These are phyloP conservation scores for Beauveria medogensis DNA, from an alignment of 2,329 filamentous ascomycete species.

Conservation along the genomic window DNA sequence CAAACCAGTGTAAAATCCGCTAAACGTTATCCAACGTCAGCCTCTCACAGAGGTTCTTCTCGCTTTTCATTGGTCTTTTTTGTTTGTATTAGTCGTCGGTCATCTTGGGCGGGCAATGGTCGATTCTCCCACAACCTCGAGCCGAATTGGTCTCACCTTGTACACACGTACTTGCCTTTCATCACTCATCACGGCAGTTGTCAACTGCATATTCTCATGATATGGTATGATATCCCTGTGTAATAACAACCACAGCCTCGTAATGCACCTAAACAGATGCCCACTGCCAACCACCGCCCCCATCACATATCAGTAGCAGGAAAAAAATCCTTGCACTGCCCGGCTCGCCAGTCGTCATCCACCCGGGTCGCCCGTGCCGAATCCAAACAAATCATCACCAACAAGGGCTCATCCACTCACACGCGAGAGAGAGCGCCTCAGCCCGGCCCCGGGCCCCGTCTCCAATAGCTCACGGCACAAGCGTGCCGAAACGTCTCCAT, in stretches of 20 bases:
- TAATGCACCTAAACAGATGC: too few relatives aligned
- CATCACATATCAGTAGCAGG: background rate
- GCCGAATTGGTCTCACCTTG: background rate
- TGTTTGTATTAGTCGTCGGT: too few relatives aligned
- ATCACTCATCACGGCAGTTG: background rate
- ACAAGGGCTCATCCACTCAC: background rate
- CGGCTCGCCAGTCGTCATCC: background rate
- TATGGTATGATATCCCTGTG: too few relatives aligned
- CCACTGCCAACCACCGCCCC: background rate
- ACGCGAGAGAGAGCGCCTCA: background rate
- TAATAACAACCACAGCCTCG: too few relatives aligned
- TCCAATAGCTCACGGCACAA: constrained; percentile 3
- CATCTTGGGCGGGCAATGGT: background rate
- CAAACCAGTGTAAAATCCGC: background rate
- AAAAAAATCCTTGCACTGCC: background rate
- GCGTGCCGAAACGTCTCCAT: constrained; percentile 8
- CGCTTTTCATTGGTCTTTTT: background rate
- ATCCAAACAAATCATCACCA: background rate
- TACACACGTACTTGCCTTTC: too few relatives aligned
- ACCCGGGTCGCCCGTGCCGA: constrained; percentile 1
- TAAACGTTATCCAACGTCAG: background rate
- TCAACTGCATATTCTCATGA: background rate
- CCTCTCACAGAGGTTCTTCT: background rate
- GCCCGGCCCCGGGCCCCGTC: background rate
- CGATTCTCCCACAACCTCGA: background rate